phyloP scores from a whole-genome alignment of 2,329 filamentous ascomycete species.

The Phoma sp. region DNA sequence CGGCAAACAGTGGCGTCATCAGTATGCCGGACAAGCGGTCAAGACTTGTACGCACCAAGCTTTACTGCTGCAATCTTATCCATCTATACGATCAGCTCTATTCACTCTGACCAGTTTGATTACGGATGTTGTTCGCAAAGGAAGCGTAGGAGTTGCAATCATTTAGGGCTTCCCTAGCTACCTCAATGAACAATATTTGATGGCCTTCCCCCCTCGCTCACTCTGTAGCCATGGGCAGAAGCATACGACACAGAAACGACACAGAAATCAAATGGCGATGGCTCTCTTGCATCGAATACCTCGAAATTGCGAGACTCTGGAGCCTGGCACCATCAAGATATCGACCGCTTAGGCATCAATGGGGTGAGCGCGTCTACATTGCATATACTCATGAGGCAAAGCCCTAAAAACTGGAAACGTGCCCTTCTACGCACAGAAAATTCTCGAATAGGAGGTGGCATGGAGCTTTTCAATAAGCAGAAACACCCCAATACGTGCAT shows the following conservation, averaged over 20 bases:
- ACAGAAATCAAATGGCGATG: neutral
- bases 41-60: neutral
- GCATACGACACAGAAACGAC: neutral
- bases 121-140: neutral
- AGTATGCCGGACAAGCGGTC: constrained; percentile 2
- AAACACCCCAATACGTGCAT: no score
- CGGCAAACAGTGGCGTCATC: neutral
- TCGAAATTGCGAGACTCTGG: no score
- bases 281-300: no score
- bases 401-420: no score
- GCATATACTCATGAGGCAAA: no score
- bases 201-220: neutral
- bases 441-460: no score
- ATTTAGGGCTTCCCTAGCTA: neutral
- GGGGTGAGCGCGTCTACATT: no score
- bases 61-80: neutral
- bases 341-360: no score
- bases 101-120: neutral
- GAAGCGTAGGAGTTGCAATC: neutral
- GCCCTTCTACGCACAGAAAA: no score
- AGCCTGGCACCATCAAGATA: no score
- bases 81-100: neutral
- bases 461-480: no score
- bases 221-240: no score
- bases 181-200: neutral